phyloP scores from a whole-genome alignment of 805 yeast species.

The Barnettozyma botsteinii region DNA sequence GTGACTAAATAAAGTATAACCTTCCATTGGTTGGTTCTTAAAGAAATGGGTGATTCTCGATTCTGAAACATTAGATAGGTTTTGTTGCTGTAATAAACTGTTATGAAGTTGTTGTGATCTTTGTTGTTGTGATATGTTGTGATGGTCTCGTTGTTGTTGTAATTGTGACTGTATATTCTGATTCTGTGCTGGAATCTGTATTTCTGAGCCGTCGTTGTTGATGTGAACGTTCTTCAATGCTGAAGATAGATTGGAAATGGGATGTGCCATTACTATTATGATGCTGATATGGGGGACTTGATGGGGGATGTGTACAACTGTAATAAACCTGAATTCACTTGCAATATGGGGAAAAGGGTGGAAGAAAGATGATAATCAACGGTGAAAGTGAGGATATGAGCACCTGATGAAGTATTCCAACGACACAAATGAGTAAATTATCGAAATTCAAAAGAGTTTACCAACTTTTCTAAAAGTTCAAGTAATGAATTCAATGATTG shows the following conservation, averaged over 20 bases:
- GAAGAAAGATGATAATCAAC: no score
- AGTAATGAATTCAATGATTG: no score
- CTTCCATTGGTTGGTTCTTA: constrained; percentile 70
- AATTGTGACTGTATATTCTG: neutral
- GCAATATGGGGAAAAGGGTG: neutral
- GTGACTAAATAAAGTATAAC: constrained; percentile 76
- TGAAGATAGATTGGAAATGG: constrained; percentile 8
- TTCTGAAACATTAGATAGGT: constrained; percentile 37
- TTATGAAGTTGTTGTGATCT: constrained; percentile 17
- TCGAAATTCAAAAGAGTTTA: neutral
- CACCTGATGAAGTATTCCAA: no score
- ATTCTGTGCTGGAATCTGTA: neutral
- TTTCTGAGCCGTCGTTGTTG: neutral
- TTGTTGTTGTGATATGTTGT: constrained; percentile 9
- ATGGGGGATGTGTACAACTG: neutral
- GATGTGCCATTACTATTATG: constrained; percentile 3
- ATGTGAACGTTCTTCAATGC: constrained; percentile 8
- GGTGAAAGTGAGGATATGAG: no score
- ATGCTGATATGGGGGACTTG: neutral
- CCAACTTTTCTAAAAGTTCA: no score
- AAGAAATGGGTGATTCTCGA: constrained; percentile 67
- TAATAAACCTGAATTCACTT: no score
- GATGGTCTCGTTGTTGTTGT: constrained; percentile 7
- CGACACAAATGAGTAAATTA: no score
- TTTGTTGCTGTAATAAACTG: constrained; percentile 27